These are phyloP conservation scores for Suillus cothurnatus DNA, from an alignment of 768 basidiomycete species.

Conservation along the genomic window DNA sequence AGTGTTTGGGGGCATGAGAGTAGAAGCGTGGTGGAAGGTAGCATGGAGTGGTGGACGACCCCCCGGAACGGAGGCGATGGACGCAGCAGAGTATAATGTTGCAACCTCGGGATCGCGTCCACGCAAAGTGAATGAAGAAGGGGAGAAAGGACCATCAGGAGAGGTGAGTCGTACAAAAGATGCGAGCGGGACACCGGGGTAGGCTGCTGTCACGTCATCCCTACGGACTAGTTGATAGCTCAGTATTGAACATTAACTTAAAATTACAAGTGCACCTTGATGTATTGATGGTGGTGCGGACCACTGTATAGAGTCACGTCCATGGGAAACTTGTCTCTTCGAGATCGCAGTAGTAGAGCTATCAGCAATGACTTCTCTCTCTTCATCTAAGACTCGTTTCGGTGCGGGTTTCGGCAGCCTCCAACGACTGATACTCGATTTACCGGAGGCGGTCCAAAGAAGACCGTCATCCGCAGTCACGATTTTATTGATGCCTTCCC, in stretches of 20 bases:
- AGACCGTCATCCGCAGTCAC: constrained; percentile 80
- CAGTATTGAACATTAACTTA: background rate
- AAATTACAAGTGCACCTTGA: constrained; percentile 21
- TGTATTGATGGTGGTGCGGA: constrained; percentile 13
- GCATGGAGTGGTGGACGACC: constrained; percentile 40
- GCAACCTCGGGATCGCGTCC: constrained; percentile 77
- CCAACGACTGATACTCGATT: constrained; percentile 84
- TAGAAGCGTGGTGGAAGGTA: constrained; percentile 32
- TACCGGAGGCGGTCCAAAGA: constrained; percentile 90
- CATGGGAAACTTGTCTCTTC: constrained; percentile 15
- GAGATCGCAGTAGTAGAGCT: constrained; percentile 6
- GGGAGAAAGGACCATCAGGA: constrained; percentile 61
- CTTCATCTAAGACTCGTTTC: constrained; percentile 19
- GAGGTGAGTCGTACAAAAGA: constrained; percentile 70
- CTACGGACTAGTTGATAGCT: constrained; percentile 6
- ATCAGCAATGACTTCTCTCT: constrained; percentile 18
- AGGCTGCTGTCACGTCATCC: constrained; percentile 32
- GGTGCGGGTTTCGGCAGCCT: constrained; percentile 52
- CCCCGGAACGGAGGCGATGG: constrained; percentile 68
- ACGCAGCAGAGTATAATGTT: constrained; percentile 85
- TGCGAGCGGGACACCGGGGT: constrained; percentile 70
- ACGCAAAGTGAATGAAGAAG: constrained; percentile 34
- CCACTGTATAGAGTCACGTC: constrained; percentile 20
- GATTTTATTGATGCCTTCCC: constrained; percentile 81
- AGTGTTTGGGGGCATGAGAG: constrained; percentile 29